A percentile compares a stretch with the other conserved stretches of the same genome.
Conservation (phyloP, 2,329 filamentous ascomycete species). For the Scortechinia acanthostroma region DNA sequence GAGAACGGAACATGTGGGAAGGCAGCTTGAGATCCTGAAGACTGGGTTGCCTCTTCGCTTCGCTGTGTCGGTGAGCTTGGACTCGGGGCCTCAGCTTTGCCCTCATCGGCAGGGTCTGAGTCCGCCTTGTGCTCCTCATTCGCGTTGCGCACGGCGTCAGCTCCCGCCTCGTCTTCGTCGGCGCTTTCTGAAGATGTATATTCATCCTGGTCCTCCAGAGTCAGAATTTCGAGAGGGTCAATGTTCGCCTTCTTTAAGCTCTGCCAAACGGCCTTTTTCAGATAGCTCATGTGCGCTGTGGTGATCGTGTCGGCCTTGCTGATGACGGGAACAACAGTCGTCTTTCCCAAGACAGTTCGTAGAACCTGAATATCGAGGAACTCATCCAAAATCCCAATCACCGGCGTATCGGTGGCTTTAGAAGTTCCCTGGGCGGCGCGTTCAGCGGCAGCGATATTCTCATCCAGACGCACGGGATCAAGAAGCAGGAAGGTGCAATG, state of each 20-base stretch:
- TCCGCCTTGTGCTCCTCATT: slow-evolving; percentile 8
- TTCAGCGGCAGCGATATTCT: slow-evolving; percentile 67
- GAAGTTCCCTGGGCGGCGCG: slow-evolving; percentile 40
- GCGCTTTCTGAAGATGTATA: slow-evolving; percentile 40
- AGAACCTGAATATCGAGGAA: slow-evolving; percentile 86
- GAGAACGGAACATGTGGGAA: background rate
- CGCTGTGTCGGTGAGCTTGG: background rate
- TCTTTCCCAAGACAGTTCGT: slow-evolving; percentile 82
- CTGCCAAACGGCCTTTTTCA: slow-evolving; percentile 86
- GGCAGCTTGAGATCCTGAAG: background rate
- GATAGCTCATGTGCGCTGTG: slow-evolving; percentile 82
- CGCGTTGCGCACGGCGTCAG: slow-evolving; percentile 21
- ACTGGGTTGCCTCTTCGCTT: background rate
- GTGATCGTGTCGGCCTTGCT: slow-evolving; percentile 96
- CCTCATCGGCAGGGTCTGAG: background rate
- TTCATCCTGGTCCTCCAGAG: slow-evolving; percentile 72
- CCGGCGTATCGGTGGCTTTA: slow-evolving; percentile 29
- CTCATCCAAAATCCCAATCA: slow-evolving; percentile 71
- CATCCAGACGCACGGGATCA: slow-evolving; percentile 78
- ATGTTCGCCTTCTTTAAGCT: slow-evolving; percentile 79
- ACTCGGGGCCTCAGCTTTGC: background rate
- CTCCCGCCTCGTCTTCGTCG: slow-evolving; percentile 36
- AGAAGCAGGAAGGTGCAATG: slow-evolving; percentile 90
- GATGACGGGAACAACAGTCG: slow-evolving; percentile 89
- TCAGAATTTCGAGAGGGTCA: slow-evolving; percentile 80